Conservation (phyloP, 768 basidiomycete species). For the Russula compacta region DNA sequence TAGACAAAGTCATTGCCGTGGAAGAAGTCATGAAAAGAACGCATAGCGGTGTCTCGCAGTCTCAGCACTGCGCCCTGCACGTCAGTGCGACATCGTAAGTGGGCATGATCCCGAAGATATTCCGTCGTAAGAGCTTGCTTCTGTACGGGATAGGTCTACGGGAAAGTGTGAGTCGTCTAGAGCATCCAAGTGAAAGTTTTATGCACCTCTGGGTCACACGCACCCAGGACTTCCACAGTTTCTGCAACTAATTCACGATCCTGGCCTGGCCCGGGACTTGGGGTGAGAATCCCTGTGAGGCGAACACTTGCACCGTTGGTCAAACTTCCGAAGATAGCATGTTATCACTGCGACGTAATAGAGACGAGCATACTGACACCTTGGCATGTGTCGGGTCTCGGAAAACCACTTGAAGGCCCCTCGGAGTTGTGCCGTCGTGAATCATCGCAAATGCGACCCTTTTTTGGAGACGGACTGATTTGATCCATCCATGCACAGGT, state of each 20-base stretch:
- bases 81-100: conserved; percentile 78
- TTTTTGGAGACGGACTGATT: conserved; percentile 80
- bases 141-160: conserved; percentile 81
- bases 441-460: conserved; percentile 77
- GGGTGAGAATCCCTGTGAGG: conserved; percentile 37
- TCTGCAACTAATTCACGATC: conserved; percentile 43
- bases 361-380: conserved; percentile 23
- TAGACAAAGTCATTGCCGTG: conserved; percentile 74
- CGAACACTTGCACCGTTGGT: conserved; percentile 49
- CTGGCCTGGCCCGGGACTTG: conserved; percentile 44
- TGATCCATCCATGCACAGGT: conserved; percentile 73
- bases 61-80: conserved; percentile 66
- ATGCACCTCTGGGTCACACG: conserved; percentile 48
- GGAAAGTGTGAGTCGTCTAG: conserved; percentile 14
- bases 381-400: conserved; percentile 31
- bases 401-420: conserved; percentile 76
- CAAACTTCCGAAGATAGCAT: conserved; percentile 28
- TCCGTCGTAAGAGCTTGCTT: conserved; percentile 75
- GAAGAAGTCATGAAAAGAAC: conserved; percentile 58
- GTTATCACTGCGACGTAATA: neutral
- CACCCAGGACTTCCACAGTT: conserved; percentile 42
- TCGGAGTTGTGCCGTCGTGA: conserved; percentile 66
- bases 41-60: conserved; percentile 49
- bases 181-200: neutral
- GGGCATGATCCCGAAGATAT: conserved; percentile 76